A percentile compares a stretch with the other conserved stretches of the same genome.
Evolutionary conservation across 1,139 yeast species (phyloP).

Genomic region (Pichia sp.): DNA sequence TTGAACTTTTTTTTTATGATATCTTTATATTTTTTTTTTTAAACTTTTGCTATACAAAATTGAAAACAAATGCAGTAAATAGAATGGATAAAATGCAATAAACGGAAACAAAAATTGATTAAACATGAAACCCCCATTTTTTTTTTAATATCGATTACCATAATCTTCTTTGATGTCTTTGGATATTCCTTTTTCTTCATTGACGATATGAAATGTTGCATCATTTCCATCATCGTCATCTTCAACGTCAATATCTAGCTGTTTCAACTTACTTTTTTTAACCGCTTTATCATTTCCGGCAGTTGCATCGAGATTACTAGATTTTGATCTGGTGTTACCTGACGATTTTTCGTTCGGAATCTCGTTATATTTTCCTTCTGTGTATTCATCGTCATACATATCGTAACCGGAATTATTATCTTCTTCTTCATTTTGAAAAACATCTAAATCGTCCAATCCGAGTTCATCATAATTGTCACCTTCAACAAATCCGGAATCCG

Average conservation of each 20-base stretch:
- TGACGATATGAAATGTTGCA: not conserved
- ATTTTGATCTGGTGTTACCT: not conserved
- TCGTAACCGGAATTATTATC: not conserved
- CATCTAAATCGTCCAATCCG: constrained; percentile 18
- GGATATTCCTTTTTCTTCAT: not conserved
- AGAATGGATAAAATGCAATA: too few species aligned
- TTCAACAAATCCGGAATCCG: constrained; percentile 22
- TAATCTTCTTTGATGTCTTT: not conserved
- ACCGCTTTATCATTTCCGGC: not conserved
- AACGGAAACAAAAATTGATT: too few species aligned
- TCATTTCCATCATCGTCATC: constrained; percentile 1
- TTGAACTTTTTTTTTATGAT: too few species aligned
- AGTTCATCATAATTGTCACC: constrained; percentile 24
- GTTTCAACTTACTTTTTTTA: too few species aligned
- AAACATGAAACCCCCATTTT: too few species aligned
- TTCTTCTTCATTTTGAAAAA: constrained; percentile 3
- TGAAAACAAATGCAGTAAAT: too few species aligned
- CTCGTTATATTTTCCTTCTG: too few species aligned
- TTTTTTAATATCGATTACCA: too few species aligned
- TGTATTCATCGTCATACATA: too few species aligned
- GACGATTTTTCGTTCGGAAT: not conserved
- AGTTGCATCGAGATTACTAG: not conserved
- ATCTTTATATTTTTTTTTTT: too few species aligned
- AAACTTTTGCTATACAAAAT: too few species aligned
- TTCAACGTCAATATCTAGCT: not conserved